Evolutionary conservation across 768 basidiomycete species (phyloP).

Genomic region (Trametes sanguinea): DNA sequence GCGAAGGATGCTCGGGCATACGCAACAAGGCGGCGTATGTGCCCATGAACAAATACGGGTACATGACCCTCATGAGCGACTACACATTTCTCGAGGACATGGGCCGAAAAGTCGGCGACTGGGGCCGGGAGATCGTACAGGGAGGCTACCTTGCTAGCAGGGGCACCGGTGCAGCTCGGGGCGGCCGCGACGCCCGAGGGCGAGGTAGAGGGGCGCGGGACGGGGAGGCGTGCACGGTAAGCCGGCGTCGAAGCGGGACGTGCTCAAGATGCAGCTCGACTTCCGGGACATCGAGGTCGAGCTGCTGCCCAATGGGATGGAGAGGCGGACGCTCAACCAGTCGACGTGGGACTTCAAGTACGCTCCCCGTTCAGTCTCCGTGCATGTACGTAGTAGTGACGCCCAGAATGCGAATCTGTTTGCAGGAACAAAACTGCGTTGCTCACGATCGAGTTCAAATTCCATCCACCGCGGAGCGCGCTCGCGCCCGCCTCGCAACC

Average conservation of each 20-base stretch:
- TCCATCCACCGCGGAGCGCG: constrained; percentile 55
- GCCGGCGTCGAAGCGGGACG: constrained; percentile 60
- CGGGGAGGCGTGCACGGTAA: constrained; percentile 31
- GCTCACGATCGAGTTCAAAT: constrained; percentile 72
- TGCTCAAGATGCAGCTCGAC: constrained; percentile 69
- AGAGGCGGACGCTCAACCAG: constrained; percentile 72
- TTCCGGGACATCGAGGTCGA: constrained; percentile 72
- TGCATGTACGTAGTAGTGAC: constrained; percentile 10
- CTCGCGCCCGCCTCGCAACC: constrained; percentile 41
- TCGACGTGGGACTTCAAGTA: constrained; percentile 85
- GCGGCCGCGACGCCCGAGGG: constrained; percentile 31
- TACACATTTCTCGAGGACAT: constrained; percentile 86
- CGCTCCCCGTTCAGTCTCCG: constrained; percentile 31
- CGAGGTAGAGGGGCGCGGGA: constrained; percentile 36
- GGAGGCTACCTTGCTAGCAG: constrained; percentile 49
- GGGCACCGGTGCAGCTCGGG: constrained; percentile 23
- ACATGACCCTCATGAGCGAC: constrained; percentile 89
- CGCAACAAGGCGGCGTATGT: constrained; percentile 75
- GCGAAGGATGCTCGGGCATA: constrained; percentile 64
- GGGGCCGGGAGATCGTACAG: constrained; percentile 69
- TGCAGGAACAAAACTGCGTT: constrained; percentile 65
- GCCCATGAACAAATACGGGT: constrained; percentile 80
- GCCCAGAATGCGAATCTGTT: constrained; percentile 8
- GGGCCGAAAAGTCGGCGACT: constrained; percentile 69
- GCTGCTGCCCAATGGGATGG: constrained; percentile 81